Evolutionary conservation across 1,139 yeast species (phyloP), one percentile per base, ranked within the genome.

Genomic region (Scheffersomyces quercinus): DNA sequence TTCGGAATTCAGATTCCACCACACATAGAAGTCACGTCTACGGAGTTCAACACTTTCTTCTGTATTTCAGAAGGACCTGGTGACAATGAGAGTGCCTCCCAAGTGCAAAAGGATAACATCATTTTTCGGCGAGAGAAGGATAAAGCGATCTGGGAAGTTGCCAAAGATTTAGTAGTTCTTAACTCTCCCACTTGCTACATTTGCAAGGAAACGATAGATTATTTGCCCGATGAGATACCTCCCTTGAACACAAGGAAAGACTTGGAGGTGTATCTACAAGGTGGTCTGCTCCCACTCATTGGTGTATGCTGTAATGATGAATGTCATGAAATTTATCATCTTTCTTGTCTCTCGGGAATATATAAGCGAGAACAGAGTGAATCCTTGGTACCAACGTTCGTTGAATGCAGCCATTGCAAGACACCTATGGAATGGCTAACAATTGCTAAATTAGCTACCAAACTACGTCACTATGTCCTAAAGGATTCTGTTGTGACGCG

Each of bases 281-380:
- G 28, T 7, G 53, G 57, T 7, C 47, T 47, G 1, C 45, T 59
- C 20, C 59, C 58, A 4, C 41, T 59, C 9, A 51, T 74, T 3
- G 68, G 72, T 0, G 55, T 70, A 8, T 79, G 84, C 42, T 55
- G 60, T 26, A 60, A 65, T 9, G 36, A 10, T 11, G 16, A 9
- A 15, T 78, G 83, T 52, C 48, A 53, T 4, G 52, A 56, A 9
- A 52, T 67, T 2, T 60, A 65, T 24, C 85, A 82, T 58, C 53
- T 81, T 31, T 35, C 56, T 0, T 82, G 87, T 52, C 53, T 78
- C 37, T 69, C 74, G 3, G 48, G 54, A 2, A 29, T 40, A 3
- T 57, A 56, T 30, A 41, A 54, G 35, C 45, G 55, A 12, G 53
- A 52, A 51, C 28, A 30, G n/a, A 20, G 15, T 4, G 8, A 20